Conservation (phyloP, 23 red algal species). For the Gracilaria gracilis region DNA sequence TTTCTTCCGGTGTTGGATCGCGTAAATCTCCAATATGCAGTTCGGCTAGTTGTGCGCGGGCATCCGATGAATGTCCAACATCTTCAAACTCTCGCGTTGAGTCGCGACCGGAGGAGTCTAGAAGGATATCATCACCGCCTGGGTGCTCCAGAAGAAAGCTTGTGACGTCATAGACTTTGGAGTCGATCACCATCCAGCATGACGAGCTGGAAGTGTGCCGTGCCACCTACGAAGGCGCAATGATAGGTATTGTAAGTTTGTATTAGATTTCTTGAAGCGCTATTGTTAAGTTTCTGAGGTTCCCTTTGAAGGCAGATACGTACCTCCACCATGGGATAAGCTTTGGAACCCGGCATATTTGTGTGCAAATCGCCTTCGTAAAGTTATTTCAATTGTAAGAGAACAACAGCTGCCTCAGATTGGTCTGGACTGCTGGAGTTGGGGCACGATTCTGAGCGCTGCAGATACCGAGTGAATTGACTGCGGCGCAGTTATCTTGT, state of each 20-base stretch:
- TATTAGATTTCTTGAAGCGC: neutral
- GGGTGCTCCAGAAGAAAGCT: slow-evolving; percentile 96
- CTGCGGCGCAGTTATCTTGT: neutral
- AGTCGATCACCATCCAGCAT: slow-evolving; percentile 95
- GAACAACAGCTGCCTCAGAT: neutral
- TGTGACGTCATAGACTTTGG: slow-evolving; percentile 91
- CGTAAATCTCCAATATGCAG: slow-evolving; percentile 77
- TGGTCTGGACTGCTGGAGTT: neutral
- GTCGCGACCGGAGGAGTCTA: slow-evolving; percentile 93
- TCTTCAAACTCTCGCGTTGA: slow-evolving; percentile 98
- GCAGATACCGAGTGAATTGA: neutral
- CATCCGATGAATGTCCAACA: slow-evolving; percentile 94
- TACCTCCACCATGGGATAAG: slow-evolving; percentile 42
- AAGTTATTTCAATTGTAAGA: neutral
- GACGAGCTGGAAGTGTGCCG: slow-evolving; percentile 71
- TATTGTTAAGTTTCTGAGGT: neutral
- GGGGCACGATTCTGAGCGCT: neutral
- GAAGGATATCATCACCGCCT: slow-evolving; percentile 95
- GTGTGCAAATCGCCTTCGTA: neutral
- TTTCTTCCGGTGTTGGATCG: slow-evolving; percentile 78
- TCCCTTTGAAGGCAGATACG: neutral
- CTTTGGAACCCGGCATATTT: slow-evolving; percentile 26
- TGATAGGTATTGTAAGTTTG: neutral
- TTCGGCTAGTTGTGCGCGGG: slow-evolving; percentile 83
- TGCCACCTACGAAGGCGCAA: slow-evolving; percentile 63